phyloP scores from a whole-genome alignment of 768 basidiomycete genomes.

The Leccinum longicurvipes region DNA sequence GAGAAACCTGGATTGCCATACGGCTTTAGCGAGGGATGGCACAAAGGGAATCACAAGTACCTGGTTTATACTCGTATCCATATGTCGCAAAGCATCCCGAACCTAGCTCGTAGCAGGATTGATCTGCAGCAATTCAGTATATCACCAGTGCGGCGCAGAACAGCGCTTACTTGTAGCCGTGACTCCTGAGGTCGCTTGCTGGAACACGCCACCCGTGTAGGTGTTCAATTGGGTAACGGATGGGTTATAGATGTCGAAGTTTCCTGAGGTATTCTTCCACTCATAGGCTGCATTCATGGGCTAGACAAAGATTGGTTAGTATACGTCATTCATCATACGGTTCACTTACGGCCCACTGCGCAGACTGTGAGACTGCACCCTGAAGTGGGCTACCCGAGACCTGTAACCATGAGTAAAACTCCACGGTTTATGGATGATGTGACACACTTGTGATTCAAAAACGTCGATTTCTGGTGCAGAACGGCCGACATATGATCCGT shows the following conservation, averaged over 20 bases:
- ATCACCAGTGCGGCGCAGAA: not conserved
- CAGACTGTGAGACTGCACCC: conserved; percentile 79
- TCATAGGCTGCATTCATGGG: conserved; percentile 74
- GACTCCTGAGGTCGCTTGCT: conserved; percentile 79
- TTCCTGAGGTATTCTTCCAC: conserved; percentile 65
- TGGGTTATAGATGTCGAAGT: conserved; percentile 53
- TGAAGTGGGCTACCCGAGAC: conserved; percentile 33
- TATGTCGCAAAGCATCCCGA: conserved; percentile 62
- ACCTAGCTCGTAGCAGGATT: conserved; percentile 57
- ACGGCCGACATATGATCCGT: conserved; percentile 80
- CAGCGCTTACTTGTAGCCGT: conserved; percentile 50
- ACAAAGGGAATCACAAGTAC: conserved; percentile 29
- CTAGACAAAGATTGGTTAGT: conserved; percentile 33
- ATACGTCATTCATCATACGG: not conserved
- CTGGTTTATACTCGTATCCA: conserved; percentile 80
- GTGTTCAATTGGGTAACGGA: conserved; percentile 53
- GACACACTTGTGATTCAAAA: conserved; percentile 72
- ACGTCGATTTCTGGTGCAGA: conserved; percentile 89
- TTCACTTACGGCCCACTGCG: conserved; percentile 69
- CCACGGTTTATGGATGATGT: not conserved
- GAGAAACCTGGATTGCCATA: conserved; percentile 18
- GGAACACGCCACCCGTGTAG: conserved; percentile 74
- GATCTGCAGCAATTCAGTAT: conserved; percentile 41
- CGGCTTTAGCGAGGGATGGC: not conserved
- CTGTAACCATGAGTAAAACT: conserved; percentile 26